Base-by-base conservation (phyloP, 345 rosid genomes). In the Euclidium syriacum region DNA sequence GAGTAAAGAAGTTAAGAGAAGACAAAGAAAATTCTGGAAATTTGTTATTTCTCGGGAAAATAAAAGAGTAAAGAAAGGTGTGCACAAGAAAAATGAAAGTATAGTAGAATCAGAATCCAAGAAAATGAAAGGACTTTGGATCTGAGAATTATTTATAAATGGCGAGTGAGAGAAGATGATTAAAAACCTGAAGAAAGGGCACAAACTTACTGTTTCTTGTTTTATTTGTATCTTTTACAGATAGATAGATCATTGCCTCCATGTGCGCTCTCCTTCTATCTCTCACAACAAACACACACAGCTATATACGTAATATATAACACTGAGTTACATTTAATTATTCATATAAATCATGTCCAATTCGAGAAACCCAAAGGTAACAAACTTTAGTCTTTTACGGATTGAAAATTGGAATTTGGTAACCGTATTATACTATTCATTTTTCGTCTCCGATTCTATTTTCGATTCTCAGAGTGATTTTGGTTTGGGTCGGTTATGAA, bases 51-150 rank as follows among this genome's bases (percentile, higher is more conserved):
- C 40, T 64, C 9, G 70, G 60, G 70, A 41, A 39, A 24, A 14
- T 2, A 50, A 52, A 62, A 35, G 60, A 61, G 41, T 10, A 7
- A 41, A 70, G 50, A 54, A 70, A 27, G n/a, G 2, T 10, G 38
- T 18, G 39, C 24, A 44, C 12, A 47, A 38, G 36, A 33, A 65
- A n/a, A 62, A 24, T 39, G 65, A 62, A 48, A 27, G 6, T 16
- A 19, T 4, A 24, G 33, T 3, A 26, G 63, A 76, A 58, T 56
- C 47, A 67, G 81, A 76, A 76, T 78, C 83, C 83, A 70, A 76
- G 73, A 77, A 75, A 41, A 30, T 40, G 56, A 74, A 33, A 43
- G 47, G 4, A 30, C 63, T 62, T 72, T 75, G 87, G 87, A 78
- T 74, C 78, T 53, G 61, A 56, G 65, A 17, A 36, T 46, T 27